Base-by-base conservation (phyloP, 164 flowering plant species). In the Sextonia rubra region DNA sequence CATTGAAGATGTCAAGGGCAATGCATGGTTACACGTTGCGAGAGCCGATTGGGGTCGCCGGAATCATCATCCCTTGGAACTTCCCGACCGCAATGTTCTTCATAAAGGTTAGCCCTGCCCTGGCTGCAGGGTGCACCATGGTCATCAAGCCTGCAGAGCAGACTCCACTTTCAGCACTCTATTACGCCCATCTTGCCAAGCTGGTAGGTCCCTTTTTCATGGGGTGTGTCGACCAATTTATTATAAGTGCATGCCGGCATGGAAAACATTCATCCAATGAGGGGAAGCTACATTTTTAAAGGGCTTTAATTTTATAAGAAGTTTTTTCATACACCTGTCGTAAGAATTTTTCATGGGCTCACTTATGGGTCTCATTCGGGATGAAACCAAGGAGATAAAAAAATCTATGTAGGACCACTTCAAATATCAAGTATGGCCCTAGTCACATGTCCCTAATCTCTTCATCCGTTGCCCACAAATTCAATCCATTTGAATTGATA, bases 71-170 rank as follows among this genome's bases (percentile, higher is more conserved):
- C 23, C 96, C 98, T 1, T 93, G 98, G 98, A 93, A 93, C 74
- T 75, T 49, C 77, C 75, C 75, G 9, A 71, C 76, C 60, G 47
- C 64, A 47, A 76, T 88, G 87, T 86, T 91, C 64, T 76, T 76
- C 80, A 55, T 78, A 69, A 89, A 91, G 83, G 87, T 80, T 56
- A 71, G 76, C 73, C 92, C 98, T 1, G 90, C 98, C 26, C 77
- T 93, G 55, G 95, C 98, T 9, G 90, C 95, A 0, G 98, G 98
- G 2, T 91, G 97, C 84, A 90, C 98, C 68, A 81, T 91, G 81
- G 79, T 93, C 26, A 69, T 90, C 71, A 93, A 93, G 79, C 97
- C 98, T 0, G 97, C 98, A 1, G 95, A 93, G 77, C 95, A 91
- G 64, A 90, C 95, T 0, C 95, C 98, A 1, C 90, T 93, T 25